These are phyloP conservation scores for Tricholoma sp. DNA, from an alignment of 768 basidiomycete species.

Conservation along the genomic window DNA sequence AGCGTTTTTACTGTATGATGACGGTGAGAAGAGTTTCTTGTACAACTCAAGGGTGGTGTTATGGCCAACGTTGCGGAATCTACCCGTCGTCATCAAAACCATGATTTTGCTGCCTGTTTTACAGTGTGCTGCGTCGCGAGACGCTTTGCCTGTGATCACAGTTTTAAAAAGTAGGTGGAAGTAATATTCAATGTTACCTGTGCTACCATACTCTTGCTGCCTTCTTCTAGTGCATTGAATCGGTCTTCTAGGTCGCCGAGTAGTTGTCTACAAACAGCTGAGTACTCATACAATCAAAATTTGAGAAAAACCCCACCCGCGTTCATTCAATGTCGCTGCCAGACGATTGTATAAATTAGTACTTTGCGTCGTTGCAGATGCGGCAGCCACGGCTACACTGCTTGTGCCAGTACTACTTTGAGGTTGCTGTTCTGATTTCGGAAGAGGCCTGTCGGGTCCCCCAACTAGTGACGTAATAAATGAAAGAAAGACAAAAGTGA, in stretches of 20 bases:
- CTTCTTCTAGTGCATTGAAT: constrained; percentile 59
- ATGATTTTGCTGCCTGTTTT: constrained; percentile 57
- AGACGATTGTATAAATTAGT: constrained; percentile 40
- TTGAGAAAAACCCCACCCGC: constrained; percentile 44
- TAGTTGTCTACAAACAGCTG: constrained; percentile 41
- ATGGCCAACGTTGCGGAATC: neutral
- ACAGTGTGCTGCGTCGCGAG: constrained; percentile 37
- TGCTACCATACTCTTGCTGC: constrained; percentile 58
- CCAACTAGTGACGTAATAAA: constrained; percentile 42
- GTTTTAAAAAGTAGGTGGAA: neutral
- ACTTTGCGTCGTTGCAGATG: constrained; percentile 25
- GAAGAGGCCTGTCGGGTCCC: constrained; percentile 57
- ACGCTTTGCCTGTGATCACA: constrained; percentile 46
- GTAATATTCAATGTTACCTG: constrained; percentile 32
- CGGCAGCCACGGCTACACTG: constrained; percentile 8
- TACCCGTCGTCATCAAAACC: constrained; percentile 52
- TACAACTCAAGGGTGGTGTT: no score
- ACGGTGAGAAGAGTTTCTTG: no score
- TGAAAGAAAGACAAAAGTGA: neutral
- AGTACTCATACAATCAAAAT: neutral
- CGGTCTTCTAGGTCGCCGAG: constrained; percentile 56
- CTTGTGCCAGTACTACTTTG: constrained; percentile 1
- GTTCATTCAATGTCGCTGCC: constrained; percentile 51
- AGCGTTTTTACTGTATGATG: no score
- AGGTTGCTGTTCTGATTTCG: constrained; percentile 22